phyloP scores from a whole-genome alignment of 78 protist genomes.

The Dictyostelium capitatum region DNA sequence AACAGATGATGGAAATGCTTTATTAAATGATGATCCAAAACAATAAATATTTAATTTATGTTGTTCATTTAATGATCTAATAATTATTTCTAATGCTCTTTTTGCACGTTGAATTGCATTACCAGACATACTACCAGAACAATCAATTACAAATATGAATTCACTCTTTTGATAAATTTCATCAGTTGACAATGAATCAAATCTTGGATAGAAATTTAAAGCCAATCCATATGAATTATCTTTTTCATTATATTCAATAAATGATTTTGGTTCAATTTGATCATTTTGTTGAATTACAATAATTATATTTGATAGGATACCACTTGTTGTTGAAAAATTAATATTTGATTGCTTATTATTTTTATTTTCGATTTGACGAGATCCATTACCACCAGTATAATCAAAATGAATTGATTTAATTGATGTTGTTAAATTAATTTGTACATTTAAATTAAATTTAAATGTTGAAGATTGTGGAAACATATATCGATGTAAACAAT shows the following conservation, averaged over 20 bases:
- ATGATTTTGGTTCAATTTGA: background rate
- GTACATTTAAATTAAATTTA: background rate
- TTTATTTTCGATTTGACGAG: background rate
- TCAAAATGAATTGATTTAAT: background rate
- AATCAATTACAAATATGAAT: constrained; percentile 46
- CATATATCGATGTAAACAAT: constrained; percentile 18
- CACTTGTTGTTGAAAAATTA: background rate
- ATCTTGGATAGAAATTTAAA: constrained; percentile 32
- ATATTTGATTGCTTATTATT: background rate
- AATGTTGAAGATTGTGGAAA: constrained; percentile 28
- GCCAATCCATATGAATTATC: constrained; percentile 8
- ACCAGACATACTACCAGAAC: constrained; percentile 73
- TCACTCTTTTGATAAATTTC: constrained; percentile 56
- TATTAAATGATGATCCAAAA: constrained; percentile 20
- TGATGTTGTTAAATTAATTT: background rate
- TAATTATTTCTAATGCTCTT: constrained; percentile 34
- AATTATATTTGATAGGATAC: constrained; percentile 20
- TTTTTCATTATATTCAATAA: background rate
- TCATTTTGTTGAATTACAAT: background rate
- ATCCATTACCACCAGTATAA: background rate
- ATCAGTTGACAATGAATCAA: background rate
- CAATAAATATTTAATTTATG: constrained; percentile 56
- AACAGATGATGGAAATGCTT: background rate
- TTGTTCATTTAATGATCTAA: constrained; percentile 56
- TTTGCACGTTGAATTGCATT: constrained; percentile 16